Conservation (phyloP, 257 asterid species). For the Nemophila menziesii region DNA sequence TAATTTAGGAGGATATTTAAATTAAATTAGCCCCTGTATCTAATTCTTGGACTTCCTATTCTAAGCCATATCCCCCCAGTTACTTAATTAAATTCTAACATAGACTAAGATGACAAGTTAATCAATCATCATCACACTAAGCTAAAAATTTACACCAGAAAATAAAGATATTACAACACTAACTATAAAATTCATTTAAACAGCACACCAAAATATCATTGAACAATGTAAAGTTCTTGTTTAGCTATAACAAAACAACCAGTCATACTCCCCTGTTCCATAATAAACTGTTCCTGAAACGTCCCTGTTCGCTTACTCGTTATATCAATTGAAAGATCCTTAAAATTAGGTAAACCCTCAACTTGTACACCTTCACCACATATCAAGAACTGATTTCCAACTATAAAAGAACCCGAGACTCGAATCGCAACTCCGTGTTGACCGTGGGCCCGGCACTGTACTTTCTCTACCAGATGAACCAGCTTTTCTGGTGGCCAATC, state of each 20-base stretch:
- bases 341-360: conserved; percentile 72
- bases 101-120: too few species aligned
- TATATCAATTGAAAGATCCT: conserved; percentile 66
- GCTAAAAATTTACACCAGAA: too few species aligned
- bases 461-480: conserved; percentile 91
- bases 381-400: conserved; percentile 85
- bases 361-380: conserved; percentile 95
- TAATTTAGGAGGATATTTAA: background rate
- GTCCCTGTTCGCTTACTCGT: conserved; percentile 77
- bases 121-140: too few species aligned
- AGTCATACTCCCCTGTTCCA: conserved; percentile 36
- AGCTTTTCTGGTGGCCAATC: conserved; percentile 95
- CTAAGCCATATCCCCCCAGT: too few species aligned
- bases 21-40: too few species aligned
- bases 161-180: too few species aligned
- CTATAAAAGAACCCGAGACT: conserved; percentile 69
- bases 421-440: conserved; percentile 71
- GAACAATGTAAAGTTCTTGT: conserved; percentile 77
- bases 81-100: too few species aligned
- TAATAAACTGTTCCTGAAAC: conserved; percentile 73
- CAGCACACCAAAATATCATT: conserved; percentile 8
- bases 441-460: conserved; percentile 76
- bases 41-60: too few species aligned
- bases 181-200: too few species aligned
- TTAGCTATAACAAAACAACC: conserved; percentile 66